These are phyloP conservation scores for Pseudogymnoascus sp. DNA, from an alignment of 2,329 filamentous ascomycete genomes.

Conservation along the genomic window DNA sequence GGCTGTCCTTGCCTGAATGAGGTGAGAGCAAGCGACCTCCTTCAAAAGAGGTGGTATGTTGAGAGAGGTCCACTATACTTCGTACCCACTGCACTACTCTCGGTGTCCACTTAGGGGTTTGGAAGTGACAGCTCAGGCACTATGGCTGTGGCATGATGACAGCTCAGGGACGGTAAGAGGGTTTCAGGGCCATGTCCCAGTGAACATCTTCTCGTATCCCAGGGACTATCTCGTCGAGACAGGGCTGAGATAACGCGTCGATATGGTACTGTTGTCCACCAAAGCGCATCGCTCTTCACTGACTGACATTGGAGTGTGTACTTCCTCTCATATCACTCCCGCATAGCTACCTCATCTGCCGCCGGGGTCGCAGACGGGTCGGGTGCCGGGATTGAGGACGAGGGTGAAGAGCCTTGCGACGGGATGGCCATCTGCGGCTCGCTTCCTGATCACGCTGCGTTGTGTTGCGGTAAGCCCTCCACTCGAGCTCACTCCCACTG, in stretches of 20 bases:
- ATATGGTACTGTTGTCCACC: not conserved
- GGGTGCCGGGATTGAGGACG: no score
- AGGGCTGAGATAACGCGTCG: not conserved
- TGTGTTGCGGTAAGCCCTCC: not conserved
- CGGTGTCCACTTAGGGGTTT: not conserved
- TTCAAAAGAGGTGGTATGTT: not conserved
- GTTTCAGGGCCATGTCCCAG: not conserved
- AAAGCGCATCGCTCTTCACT: not conserved
- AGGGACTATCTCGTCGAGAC: not conserved
- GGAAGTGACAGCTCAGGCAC: not conserved
- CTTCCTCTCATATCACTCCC: not conserved
- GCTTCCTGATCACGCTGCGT: not conserved
- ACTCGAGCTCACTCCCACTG: not conserved
- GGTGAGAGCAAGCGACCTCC: not conserved
- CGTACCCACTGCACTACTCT: not conserved
- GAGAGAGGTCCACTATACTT: not conserved
- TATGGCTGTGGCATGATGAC: not conserved
- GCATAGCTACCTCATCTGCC: slow-evolving; percentile 2
- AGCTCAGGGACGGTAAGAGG: not conserved
- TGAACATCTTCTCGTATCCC: not conserved
- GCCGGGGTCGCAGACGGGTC: not conserved
- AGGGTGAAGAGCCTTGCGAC: not conserved
- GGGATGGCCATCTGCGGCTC: not conserved
- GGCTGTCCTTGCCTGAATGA: not conserved
- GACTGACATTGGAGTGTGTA: not conserved